Conservation (phyloP, 805 yeast species). For the Hanseniaspora pseudoguilliermondii region DNA sequence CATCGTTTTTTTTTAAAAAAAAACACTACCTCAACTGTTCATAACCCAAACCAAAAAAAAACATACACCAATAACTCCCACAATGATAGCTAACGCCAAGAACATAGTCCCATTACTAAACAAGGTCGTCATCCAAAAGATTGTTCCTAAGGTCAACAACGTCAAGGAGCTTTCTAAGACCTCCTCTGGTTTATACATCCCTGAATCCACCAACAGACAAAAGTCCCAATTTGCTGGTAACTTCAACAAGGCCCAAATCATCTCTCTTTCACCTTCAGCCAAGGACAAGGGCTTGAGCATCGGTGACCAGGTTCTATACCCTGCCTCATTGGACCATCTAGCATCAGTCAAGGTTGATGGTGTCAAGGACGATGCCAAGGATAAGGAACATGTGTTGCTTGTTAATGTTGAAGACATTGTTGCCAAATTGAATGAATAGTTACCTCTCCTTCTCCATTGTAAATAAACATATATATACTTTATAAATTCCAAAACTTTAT, state of each 20-base stretch:
- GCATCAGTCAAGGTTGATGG: constrained; percentile 1
- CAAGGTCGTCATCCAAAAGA: constrained; percentile 90
- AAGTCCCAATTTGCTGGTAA: not conserved
- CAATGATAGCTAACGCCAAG: constrained; percentile 37
- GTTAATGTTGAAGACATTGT: constrained; percentile 67
- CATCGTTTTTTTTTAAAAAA: no score
- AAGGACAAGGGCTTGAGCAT: constrained; percentile 59
- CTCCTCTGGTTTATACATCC: constrained; percentile 83
- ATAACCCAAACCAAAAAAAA: no score
- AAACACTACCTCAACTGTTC: no score
- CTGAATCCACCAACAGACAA: constrained; percentile 36
- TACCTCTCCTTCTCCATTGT: not conserved
- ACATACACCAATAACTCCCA: not conserved
- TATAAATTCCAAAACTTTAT: constrained; percentile 47
- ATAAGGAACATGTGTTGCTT: constrained; percentile 27
- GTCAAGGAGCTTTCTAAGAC: constrained; percentile 43
- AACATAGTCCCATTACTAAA: constrained; percentile 85
- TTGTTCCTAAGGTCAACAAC: constrained; percentile 51
- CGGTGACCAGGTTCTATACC: constrained; percentile 91
- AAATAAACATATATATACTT: not conserved
- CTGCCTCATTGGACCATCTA: constrained; percentile 84
- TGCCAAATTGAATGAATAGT: not conserved
- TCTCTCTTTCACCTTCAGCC: constrained; percentile 9
- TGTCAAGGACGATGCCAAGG: not conserved
- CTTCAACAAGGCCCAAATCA: constrained; percentile 6